Evolutionary conservation across 139 green algal species (phyloP), one percentile per base, ranked within the genome.

Genomic region (Asterochloris sp.): DNA sequence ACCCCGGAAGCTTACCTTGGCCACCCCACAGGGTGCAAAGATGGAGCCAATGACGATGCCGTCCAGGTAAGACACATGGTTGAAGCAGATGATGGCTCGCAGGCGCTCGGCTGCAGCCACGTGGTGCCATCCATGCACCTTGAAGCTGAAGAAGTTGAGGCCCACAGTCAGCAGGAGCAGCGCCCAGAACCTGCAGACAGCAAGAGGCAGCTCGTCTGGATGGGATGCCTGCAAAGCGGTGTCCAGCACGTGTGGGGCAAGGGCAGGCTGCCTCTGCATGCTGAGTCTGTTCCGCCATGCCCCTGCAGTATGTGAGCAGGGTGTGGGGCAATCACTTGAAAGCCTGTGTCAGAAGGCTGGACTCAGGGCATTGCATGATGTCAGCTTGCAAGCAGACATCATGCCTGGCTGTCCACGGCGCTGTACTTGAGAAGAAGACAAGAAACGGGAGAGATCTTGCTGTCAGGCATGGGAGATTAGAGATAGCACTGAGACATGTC

Each of bases 11-110:
- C 38, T 80, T n/a, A 47, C 76, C 61, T 80, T 80, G 24, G 76
- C 76, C 21, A 80, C 68, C 9, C 76, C 76, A 13, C 80, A 85
- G 9, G 84, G 87, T 14, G 81, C 29, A 68, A 89, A 85, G 73
- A 89, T 71, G 15, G 74, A 38, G n/a, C 76, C 82, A 60, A 91
- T 68, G 19, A 76, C 54, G 12, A 85, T 76, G 15, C 75, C 78
- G 64, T 91, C 87, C 74, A 88, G 62, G 54, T 91, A 91, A 12
- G 81, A 87, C 0, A 86, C 83, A 47, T 91, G 87, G 47, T 91
- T 91, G 79, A 91, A 89, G 10, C 87, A 68, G 0, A 88, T 69
- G 16, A 89, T 85, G 23, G 87, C 80, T 15, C 82, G 76, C 24
- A 60, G 69, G 47, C 68, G 62, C 38, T 87, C 29, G 0, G 87